Base-by-base conservation (phyloP, 768 basidiomycete genomes). In the Tephrocybe rancida region DNA sequence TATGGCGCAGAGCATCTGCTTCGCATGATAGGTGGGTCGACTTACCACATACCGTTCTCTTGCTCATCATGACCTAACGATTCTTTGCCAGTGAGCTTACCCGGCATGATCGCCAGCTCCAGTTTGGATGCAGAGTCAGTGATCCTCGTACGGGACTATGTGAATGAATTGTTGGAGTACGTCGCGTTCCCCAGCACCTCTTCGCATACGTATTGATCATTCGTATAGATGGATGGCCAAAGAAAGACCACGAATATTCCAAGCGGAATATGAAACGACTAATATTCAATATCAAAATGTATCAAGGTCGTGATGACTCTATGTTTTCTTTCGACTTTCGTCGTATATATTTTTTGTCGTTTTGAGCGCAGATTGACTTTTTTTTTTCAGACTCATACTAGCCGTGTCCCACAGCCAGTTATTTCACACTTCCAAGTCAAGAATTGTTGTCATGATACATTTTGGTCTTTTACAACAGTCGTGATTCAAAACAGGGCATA, bases 1-100 rank as follows among this genome's bases (percentile, higher is more conserved):
- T 98, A 98, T 63, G 97, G 96, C 1, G 95, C 92, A 5, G 96
- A 98, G 65, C 97, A 99, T 70, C 67, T 99, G 3, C 67, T 98
- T 56, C 77, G 96, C 47, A 88, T 98, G 84, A 75, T 98, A 49
- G 96, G 96, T 96, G 57, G 52, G 84, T 77, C 44, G 25, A 35
- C 7, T 10, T 54, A 3, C 14, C 18, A 8, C 5, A 32, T 22
- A 16, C 27, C n/a, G 7, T 37, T 38, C 19, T 10, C 19, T 32
- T 19, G 19, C 16, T 7, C 10, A 29, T 43, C n/a, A 30, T 18
- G n/a, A 24, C 18, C 19, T 27, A 42, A n/a, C 4, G 29, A 21
- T 38, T 27, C n/a, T 24, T 37, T 46, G 27, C 34, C 57, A 97
- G 96, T 98, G 69, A 93, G 88, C 59, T 77, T 98, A 34, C 97